Evolutionary conservation across 345 rosid genomes (phyloP).

Genomic region (Kernera saxatilis): DNA sequence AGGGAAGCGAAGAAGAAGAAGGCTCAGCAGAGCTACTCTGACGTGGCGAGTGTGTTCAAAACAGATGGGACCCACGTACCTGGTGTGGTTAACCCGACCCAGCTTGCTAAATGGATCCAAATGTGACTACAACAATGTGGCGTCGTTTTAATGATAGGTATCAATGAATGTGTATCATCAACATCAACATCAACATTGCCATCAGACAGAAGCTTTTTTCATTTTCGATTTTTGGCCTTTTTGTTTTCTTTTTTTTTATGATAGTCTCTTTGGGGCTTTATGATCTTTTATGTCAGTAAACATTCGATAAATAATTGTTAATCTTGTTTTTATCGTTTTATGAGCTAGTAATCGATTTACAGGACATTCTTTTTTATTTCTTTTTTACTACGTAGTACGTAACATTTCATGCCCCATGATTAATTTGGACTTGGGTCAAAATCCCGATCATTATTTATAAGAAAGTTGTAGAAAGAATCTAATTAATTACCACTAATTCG

Average conservation of each 20-base stretch:
- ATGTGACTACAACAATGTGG: slow-evolving; percentile 31
- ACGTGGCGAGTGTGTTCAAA: slow-evolving; percentile 63
- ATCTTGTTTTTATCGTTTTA: neutral
- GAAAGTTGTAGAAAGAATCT: neutral
- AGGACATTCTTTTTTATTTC: neutral
- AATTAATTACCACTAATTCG: neutral
- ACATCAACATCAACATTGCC: neutral
- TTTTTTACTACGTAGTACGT: neutral
- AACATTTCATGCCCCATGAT: neutral
- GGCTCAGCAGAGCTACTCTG: slow-evolving; percentile 40
- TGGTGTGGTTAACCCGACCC: slow-evolving; percentile 63
- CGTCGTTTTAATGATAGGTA: neutral
- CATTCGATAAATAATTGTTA: neutral
- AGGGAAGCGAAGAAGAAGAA: slow-evolving; percentile 20
- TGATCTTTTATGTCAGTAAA: neutral
- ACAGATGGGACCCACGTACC: slow-evolving; percentile 56
- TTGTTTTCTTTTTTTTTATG: neutral
- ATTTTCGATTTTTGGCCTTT: neutral
- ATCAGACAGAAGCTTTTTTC: neutral
- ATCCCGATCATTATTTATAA: neutral
- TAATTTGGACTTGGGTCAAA: neutral
- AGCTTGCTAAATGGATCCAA: slow-evolving; percentile 66
- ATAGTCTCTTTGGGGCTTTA: neutral
- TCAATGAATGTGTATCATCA: too few relatives aligned
- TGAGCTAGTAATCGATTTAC: neutral